Percentiles rank a stretch among this genome's conserved stretches.
phyloP scores from a whole-genome alignment of 2,329 filamentous ascomycete genomes.

The Mollisiaceae sp. region DNA sequence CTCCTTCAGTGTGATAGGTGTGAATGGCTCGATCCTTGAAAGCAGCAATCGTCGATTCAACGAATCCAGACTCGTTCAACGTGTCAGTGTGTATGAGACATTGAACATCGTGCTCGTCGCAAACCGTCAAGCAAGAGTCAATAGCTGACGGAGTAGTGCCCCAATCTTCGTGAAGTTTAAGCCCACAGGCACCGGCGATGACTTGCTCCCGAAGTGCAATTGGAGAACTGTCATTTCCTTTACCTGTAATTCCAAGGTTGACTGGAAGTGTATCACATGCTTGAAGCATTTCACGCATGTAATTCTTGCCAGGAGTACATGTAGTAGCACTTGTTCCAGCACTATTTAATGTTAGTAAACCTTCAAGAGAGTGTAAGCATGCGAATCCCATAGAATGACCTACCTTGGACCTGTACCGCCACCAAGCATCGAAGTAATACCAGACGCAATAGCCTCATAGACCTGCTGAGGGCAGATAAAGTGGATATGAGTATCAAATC shows the following conservation, averaged over 20 bases:
- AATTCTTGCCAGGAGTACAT: slow-evolving; percentile 84
- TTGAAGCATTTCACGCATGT: slow-evolving; percentile 89
- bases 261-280: slow-evolving; percentile 81
- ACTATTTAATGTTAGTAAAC: slow-evolving; percentile 47
- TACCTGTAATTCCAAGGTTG: slow-evolving; percentile 90
- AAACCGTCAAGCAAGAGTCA: slow-evolving; percentile 82
- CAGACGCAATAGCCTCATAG: slow-evolving; percentile 80
- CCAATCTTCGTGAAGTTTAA: slow-evolving; percentile 98
- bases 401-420: slow-evolving; percentile 91
- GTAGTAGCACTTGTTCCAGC: slow-evolving; percentile 92
- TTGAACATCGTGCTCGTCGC: slow-evolving; percentile 90
- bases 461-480: slow-evolving; percentile 95
- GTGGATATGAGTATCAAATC: slow-evolving; percentile 89
- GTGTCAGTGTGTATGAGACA: slow-evolving; percentile 96
- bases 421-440: slow-evolving; percentile 88
- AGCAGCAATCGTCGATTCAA: slow-evolving; percentile 86
- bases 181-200: slow-evolving; percentile 81
- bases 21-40: slow-evolving; percentile 90
- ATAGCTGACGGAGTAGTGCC: slow-evolving; percentile 90
- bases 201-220: slow-evolving; percentile 78
- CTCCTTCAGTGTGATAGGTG: slow-evolving; percentile 96
- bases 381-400: no score
- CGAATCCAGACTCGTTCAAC: slow-evolving; percentile 95
- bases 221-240: slow-evolving; percentile 83
- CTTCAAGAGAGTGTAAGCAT: background rate